Evolutionary conservation across 768 basidiomycete genomes (phyloP).

Genomic region (Scleroderma citrinum): DNA sequence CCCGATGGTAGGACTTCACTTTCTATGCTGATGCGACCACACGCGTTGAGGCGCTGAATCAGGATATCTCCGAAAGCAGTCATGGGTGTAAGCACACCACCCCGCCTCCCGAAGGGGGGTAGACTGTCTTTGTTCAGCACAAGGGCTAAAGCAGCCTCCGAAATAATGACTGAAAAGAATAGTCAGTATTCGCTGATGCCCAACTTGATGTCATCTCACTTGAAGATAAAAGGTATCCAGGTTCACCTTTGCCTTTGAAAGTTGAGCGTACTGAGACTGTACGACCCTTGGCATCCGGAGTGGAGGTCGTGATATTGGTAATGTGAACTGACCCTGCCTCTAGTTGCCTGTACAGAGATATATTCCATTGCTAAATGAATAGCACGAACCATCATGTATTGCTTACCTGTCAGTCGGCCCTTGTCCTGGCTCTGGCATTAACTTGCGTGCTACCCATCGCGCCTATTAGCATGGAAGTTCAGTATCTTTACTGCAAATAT

Average conservation of each 20-base stretch:
- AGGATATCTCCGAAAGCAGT: slow-evolving; percentile 76
- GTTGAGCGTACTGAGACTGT: slow-evolving; percentile 49
- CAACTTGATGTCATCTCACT: no score
- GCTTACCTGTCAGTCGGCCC: slow-evolving; percentile 61
- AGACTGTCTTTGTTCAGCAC: slow-evolving; percentile 51
- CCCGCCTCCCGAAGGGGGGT: slow-evolving; percentile 50
- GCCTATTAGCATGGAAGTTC: slow-evolving; percentile 30
- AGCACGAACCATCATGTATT: neutral
- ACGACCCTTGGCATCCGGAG: slow-evolving; percentile 33
- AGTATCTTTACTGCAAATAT: neutral
- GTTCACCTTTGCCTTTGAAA: slow-evolving; percentile 67
- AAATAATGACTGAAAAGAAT: slow-evolving; percentile 53
- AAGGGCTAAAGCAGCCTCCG: slow-evolving; percentile 72
- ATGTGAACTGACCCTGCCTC: slow-evolving; percentile 55
- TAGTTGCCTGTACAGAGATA: slow-evolving; percentile 37
- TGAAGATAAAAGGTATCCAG: slow-evolving; percentile 46
- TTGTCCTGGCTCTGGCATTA: slow-evolving; percentile 48
- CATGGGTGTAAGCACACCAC: slow-evolving; percentile 81
- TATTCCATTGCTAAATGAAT: slow-evolving; percentile 1
- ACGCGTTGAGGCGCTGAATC: slow-evolving; percentile 57
- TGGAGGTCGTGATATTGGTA: slow-evolving; percentile 67
- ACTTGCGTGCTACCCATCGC: slow-evolving; percentile 48
- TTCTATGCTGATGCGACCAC: slow-evolving; percentile 52
- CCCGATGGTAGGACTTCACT: slow-evolving; percentile 35
- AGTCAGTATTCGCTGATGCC: no score